Evolutionary conservation across 2,329 filamentous ascomycete species (phyloP).

Genomic region (Calycina herbarum): DNA sequence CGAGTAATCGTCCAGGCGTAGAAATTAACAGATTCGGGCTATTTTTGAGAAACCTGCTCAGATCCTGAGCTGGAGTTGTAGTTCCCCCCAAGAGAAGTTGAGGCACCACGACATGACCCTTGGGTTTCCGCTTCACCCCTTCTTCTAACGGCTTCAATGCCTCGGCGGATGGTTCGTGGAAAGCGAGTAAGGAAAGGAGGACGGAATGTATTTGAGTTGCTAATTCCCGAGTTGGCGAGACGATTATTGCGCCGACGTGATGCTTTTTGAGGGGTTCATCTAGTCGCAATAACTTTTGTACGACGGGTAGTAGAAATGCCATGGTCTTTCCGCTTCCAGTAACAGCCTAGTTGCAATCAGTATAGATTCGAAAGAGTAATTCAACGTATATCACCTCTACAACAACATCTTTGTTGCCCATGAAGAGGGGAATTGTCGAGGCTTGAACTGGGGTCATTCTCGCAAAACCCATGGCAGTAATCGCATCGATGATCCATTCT

Average conservation of each 20-base stretch:
- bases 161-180: slow-evolving; percentile 78
- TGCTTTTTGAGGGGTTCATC: slow-evolving; percentile 85
- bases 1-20: slow-evolving; percentile 85
- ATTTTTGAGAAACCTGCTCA: slow-evolving; percentile 78
- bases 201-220: slow-evolving; percentile 88
- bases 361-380: slow-evolving; percentile 16
- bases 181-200: slow-evolving; percentile 72
- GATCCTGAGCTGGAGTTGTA: slow-evolving; percentile 79
- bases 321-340: slow-evolving; percentile 91
- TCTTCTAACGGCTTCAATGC: slow-evolving; percentile 54
- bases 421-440: slow-evolving; percentile 83
- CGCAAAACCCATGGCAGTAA: slow-evolving; percentile 79
- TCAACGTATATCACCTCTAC: slow-evolving; percentile 60
- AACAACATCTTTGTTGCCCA: slow-evolving; percentile 88
- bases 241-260: slow-evolving; percentile 86
- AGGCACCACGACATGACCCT: slow-evolving; percentile 60
- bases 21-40: slow-evolving; percentile 88
- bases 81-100: slow-evolving; percentile 85
- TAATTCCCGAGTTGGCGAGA: slow-evolving; percentile 90
- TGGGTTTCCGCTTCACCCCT: slow-evolving; percentile 52
- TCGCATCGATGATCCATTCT: slow-evolving; percentile 83
- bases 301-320: slow-evolving; percentile 78
- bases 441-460: slow-evolving; percentile 95
- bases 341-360: slow-evolving; percentile 58
- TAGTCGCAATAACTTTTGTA: slow-evolving; percentile 77